Base-by-base conservation (phyloP, 164 flowering plant species). In the Echeveria elegans region DNA sequence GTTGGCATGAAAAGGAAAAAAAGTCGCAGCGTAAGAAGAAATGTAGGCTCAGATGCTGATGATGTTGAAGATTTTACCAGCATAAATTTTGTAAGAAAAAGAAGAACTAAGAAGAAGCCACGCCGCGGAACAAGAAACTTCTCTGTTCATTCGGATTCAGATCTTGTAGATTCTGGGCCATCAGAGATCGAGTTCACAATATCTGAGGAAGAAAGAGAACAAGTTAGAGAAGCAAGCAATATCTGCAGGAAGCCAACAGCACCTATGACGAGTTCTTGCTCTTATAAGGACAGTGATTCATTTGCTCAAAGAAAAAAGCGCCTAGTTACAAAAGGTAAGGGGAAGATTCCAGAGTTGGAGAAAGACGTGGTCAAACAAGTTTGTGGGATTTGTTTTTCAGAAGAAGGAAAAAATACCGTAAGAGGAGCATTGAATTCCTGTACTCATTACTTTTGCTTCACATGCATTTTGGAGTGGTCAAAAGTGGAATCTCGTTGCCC, bases 401-500 rank as follows among this genome's bases (percentile, higher is more conserved):
- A 88, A 72, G 99, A 95, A 81, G 88, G 88, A 40, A 85, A 81
- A 66, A 82, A 83, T 26, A 83, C 81, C 11, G 72, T 90, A 26
- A 81, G 82, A 66, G 99, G 99, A 68, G 81, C 79, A n/a, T 76
- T 95, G 23, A 74, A 84, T 71, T 95, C 90, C 56, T 95, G 99
- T 78, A 76, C 77, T 72, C 99, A 95, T 72, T 90, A 81, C 66
- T 95, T 92, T 68, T 95, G 99, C 70, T 95, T 86, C 67, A 72
- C 82, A 53, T 95, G 99, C 81, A 92, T 95, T 63, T 82, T 88
- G 85, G 98, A 88, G 72, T 95, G 99, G 99, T 88, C 97, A 23
- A 92, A 92, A 74, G 97, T 92, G 71, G 99, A 95, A 79, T 85
- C 98, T 41, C 96, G 98, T 36, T 95, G 99, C 75, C 99, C 99